These are phyloP conservation scores for Fusarium acutatum DNA, from an alignment of 2,329 filamentous ascomycete genomes.

Conservation along the genomic window DNA sequence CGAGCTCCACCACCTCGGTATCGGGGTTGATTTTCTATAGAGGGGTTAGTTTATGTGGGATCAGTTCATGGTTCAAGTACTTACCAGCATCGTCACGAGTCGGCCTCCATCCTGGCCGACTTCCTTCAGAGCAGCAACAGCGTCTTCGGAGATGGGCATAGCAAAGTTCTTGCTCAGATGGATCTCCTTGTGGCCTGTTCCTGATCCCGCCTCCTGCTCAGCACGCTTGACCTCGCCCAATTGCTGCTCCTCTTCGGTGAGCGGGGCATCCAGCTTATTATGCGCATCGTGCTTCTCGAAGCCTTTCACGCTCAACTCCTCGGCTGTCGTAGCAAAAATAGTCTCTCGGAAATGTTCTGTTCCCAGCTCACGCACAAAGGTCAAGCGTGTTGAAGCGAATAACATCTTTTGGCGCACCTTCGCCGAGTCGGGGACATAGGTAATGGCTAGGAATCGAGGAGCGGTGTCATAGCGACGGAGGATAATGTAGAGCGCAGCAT, in stretches of 20 bases:
- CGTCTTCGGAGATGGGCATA: conserved; percentile 70
- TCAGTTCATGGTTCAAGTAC: conserved; percentile 37
- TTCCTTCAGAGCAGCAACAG: conserved; percentile 69
- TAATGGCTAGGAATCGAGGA: conserved; percentile 73
- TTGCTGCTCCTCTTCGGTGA: conserved; percentile 80
- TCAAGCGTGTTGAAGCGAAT: conserved; percentile 80
- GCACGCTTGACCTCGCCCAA: conserved; percentile 77
- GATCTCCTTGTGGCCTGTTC: conserved; percentile 68
- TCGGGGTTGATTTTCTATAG: conserved; percentile 74
- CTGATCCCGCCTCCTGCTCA: conserved; percentile 77
- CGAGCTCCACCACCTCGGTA: conserved; percentile 75
- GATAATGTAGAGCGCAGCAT: conserved; percentile 77
- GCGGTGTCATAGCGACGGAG: conserved; percentile 70
- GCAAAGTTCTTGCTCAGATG: conserved; percentile 65
- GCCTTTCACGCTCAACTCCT: conserved; percentile 74
- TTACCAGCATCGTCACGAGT: conserved; percentile 71
- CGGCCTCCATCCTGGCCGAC: conserved; percentile 62
- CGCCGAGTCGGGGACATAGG: conserved; percentile 81
- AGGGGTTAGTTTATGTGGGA: conserved; percentile 1
- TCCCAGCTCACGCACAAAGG: conserved; percentile 78
- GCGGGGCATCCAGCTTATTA: conserved; percentile 68
- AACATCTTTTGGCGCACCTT: conserved; percentile 88
- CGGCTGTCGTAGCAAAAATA: conserved; percentile 74
- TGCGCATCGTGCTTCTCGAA: conserved; percentile 80
- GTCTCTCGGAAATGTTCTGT: conserved; percentile 81